These are phyloP conservation scores for Colletotrichum abscissum DNA, from an alignment of 2,329 filamentous ascomycete species.

Conservation along the genomic window DNA sequence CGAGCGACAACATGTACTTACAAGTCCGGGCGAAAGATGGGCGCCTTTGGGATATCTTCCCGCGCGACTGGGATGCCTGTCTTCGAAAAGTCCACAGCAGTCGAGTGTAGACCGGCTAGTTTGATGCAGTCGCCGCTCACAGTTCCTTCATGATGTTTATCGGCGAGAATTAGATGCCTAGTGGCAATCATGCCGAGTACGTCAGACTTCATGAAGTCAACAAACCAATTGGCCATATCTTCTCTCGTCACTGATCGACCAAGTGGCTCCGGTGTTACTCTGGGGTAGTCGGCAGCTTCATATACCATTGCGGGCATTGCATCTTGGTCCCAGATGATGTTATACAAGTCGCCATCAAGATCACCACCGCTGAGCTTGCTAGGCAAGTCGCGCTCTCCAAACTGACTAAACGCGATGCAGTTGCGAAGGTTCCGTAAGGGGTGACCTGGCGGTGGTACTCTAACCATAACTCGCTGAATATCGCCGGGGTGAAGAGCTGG, in stretches of 20 bases:
- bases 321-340: slow-evolving; percentile 77
- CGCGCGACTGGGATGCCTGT: slow-evolving; percentile 72
- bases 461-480: slow-evolving; percentile 73
- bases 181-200: slow-evolving; percentile 74
- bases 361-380: slow-evolving; percentile 85
- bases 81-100: slow-evolving; percentile 81
- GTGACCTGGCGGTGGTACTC: slow-evolving; percentile 69
- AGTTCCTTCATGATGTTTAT: slow-evolving; percentile 65
- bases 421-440: slow-evolving; percentile 74
- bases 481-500: slow-evolving; percentile 87
- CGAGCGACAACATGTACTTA: slow-evolving; percentile 46
- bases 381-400: slow-evolving; percentile 78
- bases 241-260: slow-evolving; percentile 65
- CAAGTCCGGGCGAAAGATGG: slow-evolving; percentile 64
- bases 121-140: slow-evolving; percentile 59
- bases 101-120: slow-evolving; percentile 75
- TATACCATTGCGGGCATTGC: slow-evolving; percentile 57
- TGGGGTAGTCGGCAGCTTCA: slow-evolving; percentile 77
- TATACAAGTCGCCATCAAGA: slow-evolving; percentile 85
- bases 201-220: slow-evolving; percentile 79
- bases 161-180: slow-evolving; percentile 72
- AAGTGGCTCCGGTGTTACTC: slow-evolving; percentile 67
- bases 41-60: slow-evolving; percentile 51
- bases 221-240: slow-evolving; percentile 85
- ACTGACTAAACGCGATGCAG: slow-evolving; percentile 81